Evolutionary conservation across 306 rosid genomes (phyloP).

Genomic region (Citrullus mucosospermus): DNA sequence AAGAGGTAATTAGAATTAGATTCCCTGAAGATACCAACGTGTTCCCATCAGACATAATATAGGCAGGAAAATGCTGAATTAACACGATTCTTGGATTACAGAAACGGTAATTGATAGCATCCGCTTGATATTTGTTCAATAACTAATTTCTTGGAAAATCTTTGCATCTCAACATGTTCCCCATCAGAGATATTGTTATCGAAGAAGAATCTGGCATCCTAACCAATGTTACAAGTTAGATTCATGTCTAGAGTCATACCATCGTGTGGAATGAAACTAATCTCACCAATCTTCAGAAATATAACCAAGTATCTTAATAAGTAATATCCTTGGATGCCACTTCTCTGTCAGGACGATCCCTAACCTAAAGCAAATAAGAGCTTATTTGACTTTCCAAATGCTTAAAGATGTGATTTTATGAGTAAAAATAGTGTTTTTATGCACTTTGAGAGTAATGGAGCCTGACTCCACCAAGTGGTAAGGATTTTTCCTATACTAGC

Average conservation of each 20-base stretch:
- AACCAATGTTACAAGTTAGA: no score
- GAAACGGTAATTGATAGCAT: neutral
- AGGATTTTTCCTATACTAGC: neutral
- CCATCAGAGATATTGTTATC: no score
- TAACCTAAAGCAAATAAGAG: no score
- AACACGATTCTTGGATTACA: neutral
- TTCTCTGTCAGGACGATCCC: no score
- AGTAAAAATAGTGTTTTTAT: no score
- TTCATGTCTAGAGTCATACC: no score
- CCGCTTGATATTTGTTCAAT: neutral
- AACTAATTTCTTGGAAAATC: neutral
- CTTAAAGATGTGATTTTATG: no score
- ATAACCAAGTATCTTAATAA: neutral
- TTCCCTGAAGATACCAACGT: neutral
- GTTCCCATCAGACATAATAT: no score
- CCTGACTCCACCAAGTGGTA: neutral
- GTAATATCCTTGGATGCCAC: neutral
- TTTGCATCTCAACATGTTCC: no score
- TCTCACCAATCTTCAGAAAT: neutral
- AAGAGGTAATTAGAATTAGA: neutral
- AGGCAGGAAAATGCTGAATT: neutral
- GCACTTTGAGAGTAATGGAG: no score
- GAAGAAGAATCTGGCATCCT: no score
- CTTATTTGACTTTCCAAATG: no score
- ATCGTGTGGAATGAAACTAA: neutral